Percentiles rank a stretch among this genome's conserved stretches.
phyloP scores from a whole-genome alignment of 805 yeast genomes.

The Osmozyma mogii region DNA sequence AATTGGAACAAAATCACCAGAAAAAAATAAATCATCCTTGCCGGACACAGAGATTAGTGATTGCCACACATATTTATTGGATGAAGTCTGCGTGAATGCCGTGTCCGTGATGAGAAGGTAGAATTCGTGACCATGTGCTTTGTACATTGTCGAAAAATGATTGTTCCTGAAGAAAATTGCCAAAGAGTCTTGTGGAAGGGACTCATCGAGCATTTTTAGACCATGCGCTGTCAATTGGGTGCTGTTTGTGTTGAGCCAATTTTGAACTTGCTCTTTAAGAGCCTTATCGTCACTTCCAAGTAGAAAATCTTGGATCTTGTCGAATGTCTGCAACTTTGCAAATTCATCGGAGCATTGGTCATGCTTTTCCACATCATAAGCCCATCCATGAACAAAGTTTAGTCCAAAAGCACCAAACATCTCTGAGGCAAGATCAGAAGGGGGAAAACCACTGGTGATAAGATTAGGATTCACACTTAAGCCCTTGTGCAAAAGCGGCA shows the following conservation, averaged over 20 bases:
- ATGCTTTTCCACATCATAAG: slow-evolving; percentile 12
- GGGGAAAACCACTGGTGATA: slow-evolving; percentile 41
- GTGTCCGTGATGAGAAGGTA: slow-evolving; percentile 68
- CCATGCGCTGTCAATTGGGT: slow-evolving; percentile 77
- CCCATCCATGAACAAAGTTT: slow-evolving; percentile 78
- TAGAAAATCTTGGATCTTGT: slow-evolving; percentile 51
- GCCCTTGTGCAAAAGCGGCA: slow-evolving; percentile 66
- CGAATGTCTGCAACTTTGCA: slow-evolving; percentile 29
- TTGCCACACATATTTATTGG: slow-evolving; percentile 66
- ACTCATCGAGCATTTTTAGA: slow-evolving; percentile 34
- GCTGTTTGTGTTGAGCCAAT: slow-evolving; percentile 49
- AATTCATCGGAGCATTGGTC: slow-evolving; percentile 4
- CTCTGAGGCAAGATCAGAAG: slow-evolving; percentile 42
- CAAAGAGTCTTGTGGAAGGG: slow-evolving; percentile 45
- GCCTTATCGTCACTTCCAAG: slow-evolving; percentile 18
- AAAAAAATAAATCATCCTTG: slow-evolving; percentile 56
- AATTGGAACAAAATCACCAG: slow-evolving; percentile 54
- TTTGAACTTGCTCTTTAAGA: slow-evolving; percentile 13
- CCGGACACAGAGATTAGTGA: slow-evolving; percentile 63
- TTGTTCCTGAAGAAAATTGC: slow-evolving; percentile 82
- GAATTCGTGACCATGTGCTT: slow-evolving; percentile 39
- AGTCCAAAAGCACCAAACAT: slow-evolving; percentile 54
- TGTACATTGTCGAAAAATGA: slow-evolving; percentile 71
- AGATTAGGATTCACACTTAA: slow-evolving; percentile 66
- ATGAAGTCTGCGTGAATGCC: slow-evolving; percentile 41